A percentile compares a stretch with the other conserved stretches of the same genome.
These are phyloP conservation scores for Datisca glomerata DNA, from an alignment of 306 rosid species.

Conservation along the genomic window DNA sequence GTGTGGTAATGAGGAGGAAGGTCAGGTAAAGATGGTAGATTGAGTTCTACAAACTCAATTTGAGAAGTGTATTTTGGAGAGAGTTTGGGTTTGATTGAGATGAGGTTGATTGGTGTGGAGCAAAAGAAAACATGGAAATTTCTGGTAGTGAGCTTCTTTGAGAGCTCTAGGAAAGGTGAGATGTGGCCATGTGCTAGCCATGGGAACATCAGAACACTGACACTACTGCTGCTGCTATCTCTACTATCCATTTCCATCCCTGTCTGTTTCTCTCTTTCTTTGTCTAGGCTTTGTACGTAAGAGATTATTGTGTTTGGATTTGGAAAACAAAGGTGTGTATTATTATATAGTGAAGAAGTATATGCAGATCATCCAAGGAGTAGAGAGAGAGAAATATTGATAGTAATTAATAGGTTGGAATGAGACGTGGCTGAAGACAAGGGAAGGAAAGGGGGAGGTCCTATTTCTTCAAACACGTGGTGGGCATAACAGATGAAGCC, in stretches of 20 bases:
- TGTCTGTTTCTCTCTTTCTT: neutral
- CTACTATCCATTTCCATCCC: neutral
- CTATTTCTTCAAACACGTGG: too few species aligned
- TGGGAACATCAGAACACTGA: slow-evolving; percentile 16
- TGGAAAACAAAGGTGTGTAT: too few species aligned
- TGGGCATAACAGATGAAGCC: too few species aligned
- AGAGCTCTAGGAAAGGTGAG: slow-evolving; percentile 24
- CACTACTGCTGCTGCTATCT: neutral
- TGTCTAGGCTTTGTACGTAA: neutral
- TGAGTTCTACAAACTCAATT: slow-evolving; percentile 12
- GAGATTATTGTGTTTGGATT: too few species aligned
- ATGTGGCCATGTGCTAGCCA: slow-evolving; percentile 31
- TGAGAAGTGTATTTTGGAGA: neutral
- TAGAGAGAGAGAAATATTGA: too few species aligned
- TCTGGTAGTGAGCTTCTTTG: slow-evolving; percentile 11
- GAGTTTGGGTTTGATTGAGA: slow-evolving; percentile 8
- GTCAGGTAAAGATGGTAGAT: slow-evolving; percentile 11
- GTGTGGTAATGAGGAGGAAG: slow-evolving; percentile 18
- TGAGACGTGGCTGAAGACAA: too few species aligned
- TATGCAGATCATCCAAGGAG: too few species aligned
- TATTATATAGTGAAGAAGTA: too few species aligned
- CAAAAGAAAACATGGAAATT: slow-evolving; percentile 14
- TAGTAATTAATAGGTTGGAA: too few species aligned
- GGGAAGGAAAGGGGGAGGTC: too few species aligned
- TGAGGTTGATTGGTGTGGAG: slow-evolving; percentile 16